A percentile compares a stretch with the other conserved stretches of the same genome.
Evolutionary conservation across 192 early-diverging fungal species (phyloP).

Genomic region (Rhizophagus sp.): DNA sequence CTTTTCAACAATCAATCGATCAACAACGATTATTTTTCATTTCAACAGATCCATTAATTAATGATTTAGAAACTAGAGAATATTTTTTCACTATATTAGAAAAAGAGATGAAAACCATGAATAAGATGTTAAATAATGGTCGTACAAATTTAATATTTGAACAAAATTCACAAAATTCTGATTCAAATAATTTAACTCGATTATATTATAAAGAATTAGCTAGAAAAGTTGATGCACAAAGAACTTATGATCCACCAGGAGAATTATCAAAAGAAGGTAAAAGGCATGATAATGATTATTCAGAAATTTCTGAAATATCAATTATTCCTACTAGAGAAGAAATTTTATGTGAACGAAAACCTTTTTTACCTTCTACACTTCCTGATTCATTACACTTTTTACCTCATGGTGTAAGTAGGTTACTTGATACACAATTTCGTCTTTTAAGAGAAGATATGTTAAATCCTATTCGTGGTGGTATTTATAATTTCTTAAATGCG

Average conservation of each 20-base stretch:
- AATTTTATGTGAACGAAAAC: slow-evolving; percentile 37
- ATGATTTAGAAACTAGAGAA: background rate
- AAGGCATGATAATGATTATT: slow-evolving; percentile 58
- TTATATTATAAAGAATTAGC: too few species aligned
- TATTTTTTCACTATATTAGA: slow-evolving; percentile 19
- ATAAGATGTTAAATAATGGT: slow-evolving; percentile 3
- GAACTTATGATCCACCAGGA: slow-evolving; percentile 25
- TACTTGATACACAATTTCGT: slow-evolving; percentile 61
- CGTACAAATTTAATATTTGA: too few species aligned
- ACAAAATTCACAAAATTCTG: too few species aligned
- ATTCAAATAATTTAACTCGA: too few species aligned
- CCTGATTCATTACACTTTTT: slow-evolving; percentile 48
- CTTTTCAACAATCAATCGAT: background rate
- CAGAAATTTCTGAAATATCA: slow-evolving; percentile 45
- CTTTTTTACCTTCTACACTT: slow-evolving; percentile 49
- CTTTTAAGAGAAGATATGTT: slow-evolving; percentile 62
- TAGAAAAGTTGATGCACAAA: too few species aligned
- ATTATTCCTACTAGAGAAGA: slow-evolving; percentile 59
- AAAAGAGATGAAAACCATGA: slow-evolving; percentile 5
- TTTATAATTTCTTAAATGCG: slow-evolving; percentile 39
- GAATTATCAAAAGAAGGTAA: slow-evolving; percentile 36
- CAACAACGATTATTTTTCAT: slow-evolving; percentile 7
- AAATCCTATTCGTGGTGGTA: slow-evolving; percentile 41
- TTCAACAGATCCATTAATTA: background rate
- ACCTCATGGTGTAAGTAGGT: slow-evolving; percentile 42